Base-by-base conservation (phyloP, 352 stramenopile genomes). In the Lagenidium sp. region DNA sequence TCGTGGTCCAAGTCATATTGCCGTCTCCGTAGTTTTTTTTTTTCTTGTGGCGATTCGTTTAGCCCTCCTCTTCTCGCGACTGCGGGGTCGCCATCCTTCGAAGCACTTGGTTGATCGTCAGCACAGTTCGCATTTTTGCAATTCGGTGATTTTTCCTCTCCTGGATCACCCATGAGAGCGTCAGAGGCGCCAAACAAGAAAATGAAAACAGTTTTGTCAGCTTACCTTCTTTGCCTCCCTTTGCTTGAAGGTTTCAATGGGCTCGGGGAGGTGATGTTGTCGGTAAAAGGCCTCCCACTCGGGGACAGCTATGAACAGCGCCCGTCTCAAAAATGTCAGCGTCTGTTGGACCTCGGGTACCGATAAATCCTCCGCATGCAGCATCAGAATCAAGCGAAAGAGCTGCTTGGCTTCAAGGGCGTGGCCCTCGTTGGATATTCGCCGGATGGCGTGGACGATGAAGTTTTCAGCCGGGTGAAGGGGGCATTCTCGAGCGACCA, bases 391-490 rank as follows among this genome's bases (percentile, higher is more conserved):
- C 8, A 88, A 32, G 13, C 58, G 44, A 25, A 59, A 79, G 22
- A 89, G 50, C 24, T 80, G 34, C 24, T 51, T 49, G 15, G 46
- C 26, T 21, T 57, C 43, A 43, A 89, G 70, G 11, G 55, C 52
- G n/a, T 64, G 63, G 10, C 76, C 73, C 20, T 62, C 55, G 21
- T 67, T 66, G 8, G 63, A 53, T 6, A 74, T 44, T 10, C 42
- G 53, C 15, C 71, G 63, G 36, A 86, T 72, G 19, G 58, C 68
- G 32, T 76, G 56, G 20, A 81, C 30, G 19, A 82, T 34, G 40
- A 89, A 82, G 12, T 59, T 18, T 40, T 84, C 71, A 15, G 73
- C 70, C 10, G 73, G 53, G 16, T 76, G 69, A 1, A 60, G 30
- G 13, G 50, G 22, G 10, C 35, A 31, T 46, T 82, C 67, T 22